phyloP scores from a whole-genome alignment of 164 flowering plant genomes.

The Sextonia rubra region DNA sequence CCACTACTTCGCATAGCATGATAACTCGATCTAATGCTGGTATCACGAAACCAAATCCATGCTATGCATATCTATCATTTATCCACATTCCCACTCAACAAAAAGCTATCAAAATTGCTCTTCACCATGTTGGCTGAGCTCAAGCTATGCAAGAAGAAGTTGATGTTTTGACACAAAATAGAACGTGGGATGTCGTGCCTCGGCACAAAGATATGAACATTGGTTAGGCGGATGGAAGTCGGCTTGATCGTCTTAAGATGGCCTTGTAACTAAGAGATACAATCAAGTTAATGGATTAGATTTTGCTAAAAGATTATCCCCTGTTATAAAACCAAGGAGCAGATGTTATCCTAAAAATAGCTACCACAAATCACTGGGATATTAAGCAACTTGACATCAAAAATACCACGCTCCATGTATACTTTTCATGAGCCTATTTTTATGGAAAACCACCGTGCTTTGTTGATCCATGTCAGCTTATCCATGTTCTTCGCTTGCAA shows the following conservation, averaged over 20 bases:
- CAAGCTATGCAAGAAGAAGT: background rate
- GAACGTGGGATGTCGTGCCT: background rate
- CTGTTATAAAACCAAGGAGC: background rate
- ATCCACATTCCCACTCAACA: background rate
- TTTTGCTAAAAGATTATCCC: background rate
- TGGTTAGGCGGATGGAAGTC: background rate
- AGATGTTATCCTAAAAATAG: background rate
- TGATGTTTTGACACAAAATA: background rate
- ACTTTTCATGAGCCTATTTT: background rate
- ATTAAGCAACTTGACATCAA: background rate
- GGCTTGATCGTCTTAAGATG: background rate
- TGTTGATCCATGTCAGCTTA: background rate
- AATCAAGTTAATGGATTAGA: background rate
- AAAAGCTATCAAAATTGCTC: background rate
- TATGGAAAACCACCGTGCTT: constrained; percentile 1
- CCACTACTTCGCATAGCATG: background rate
- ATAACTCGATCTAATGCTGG: background rate
- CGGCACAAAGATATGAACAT: background rate
- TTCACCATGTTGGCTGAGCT: background rate
- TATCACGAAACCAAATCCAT: background rate
- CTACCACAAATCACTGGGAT: background rate
- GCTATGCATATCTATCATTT: background rate
- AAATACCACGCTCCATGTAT: background rate
- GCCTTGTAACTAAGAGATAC: background rate
- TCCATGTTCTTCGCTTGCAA: background rate